Conservation (phyloP, 2,329 filamentous ascomycete species). For the Trichoderma polysporum region DNA sequence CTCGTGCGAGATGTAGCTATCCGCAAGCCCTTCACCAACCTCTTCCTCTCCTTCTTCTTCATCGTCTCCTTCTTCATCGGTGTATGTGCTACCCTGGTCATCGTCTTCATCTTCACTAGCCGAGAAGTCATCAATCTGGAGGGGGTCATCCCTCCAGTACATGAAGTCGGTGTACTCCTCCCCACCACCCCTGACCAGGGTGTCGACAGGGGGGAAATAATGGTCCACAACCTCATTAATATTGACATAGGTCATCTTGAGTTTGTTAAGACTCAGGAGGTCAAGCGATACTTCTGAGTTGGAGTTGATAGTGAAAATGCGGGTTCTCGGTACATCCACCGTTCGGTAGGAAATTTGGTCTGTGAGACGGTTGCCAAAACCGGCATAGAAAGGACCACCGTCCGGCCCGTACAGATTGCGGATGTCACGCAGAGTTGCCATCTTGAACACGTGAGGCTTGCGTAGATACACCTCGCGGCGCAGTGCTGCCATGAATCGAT, state of each 20-base stretch:
- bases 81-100: constrained; percentile 44
- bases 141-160: constrained; percentile 85
- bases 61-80: constrained; percentile 36
- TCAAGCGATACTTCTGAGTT: constrained; percentile 95
- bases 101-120: constrained; percentile 64
- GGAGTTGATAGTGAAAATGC: constrained; percentile 98
- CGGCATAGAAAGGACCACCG: constrained; percentile 87
- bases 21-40: constrained; percentile 45
- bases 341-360: constrained; percentile 95
- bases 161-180: constrained; percentile 97
- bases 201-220: constrained; percentile 90
- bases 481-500: constrained; percentile 90
- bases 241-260: constrained; percentile 94
- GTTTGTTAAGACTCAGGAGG: constrained; percentile 84
- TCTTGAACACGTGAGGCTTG: constrained; percentile 98
- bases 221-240: constrained; percentile 98
- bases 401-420: constrained; percentile 78
- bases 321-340: constrained; percentile 88
- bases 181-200: constrained; percentile 82
- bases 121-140: constrained; percentile 85
- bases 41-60: constrained; percentile 40
- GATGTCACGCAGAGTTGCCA: constrained; percentile 95
- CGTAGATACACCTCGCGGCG: constrained; percentile 90
- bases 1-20: constrained; percentile 56
- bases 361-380: constrained; percentile 93